phyloP scores from a whole-genome alignment of 208 protist genomes.

The Perkinsela sp. region DNA sequence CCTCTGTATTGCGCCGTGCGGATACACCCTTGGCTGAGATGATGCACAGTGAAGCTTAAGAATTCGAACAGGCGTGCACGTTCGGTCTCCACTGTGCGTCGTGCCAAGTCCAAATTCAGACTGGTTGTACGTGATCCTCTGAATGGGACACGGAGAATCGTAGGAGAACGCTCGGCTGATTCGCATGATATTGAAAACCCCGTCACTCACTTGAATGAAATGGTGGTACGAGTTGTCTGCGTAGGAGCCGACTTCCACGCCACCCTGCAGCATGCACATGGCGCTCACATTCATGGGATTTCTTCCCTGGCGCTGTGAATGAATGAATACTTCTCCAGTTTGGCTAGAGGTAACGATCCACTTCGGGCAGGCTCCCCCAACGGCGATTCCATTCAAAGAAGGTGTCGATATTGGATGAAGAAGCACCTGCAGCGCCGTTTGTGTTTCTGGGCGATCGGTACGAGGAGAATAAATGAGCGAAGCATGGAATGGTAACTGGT shows the following conservation, averaged over 20 bases:
- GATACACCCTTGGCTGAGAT: background rate
- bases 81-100: background rate
- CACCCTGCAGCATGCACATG: background rate
- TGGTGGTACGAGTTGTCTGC: background rate
- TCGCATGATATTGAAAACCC: background rate
- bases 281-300: background rate
- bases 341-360: background rate
- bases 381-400: too few relatives aligned
- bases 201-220: background rate
- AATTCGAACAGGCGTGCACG: background rate
- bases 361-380: too few relatives aligned
- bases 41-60: background rate
- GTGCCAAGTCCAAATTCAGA: too few relatives aligned
- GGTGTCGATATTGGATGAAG: too few relatives aligned
- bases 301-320: background rate
- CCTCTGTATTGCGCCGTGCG: background rate
- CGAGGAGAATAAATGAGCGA: too few relatives aligned
- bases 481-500: too few relatives aligned
- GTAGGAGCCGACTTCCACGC: background rate
- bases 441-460: too few relatives aligned
- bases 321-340: background rate
- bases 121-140: background rate
- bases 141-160: background rate
- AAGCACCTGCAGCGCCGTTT: too few relatives aligned
- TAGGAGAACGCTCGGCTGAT: background rate